phyloP scores from a whole-genome alignment of 139 green algal species.

The Trebouxia sp. region DNA sequence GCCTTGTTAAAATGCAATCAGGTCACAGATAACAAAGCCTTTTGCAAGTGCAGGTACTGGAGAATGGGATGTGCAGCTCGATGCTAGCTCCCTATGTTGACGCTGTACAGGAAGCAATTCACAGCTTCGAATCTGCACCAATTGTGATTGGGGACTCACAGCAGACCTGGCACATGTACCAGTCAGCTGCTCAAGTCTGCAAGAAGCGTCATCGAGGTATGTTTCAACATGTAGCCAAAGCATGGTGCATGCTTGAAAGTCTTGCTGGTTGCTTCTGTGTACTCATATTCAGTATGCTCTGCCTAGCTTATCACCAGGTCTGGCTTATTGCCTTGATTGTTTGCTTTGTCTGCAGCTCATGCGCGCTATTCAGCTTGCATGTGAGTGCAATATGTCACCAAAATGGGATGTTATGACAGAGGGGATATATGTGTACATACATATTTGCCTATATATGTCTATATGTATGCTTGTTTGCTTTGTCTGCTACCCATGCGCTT shows the following conservation, averaged over 20 bases:
- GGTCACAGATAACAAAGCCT: neutral
- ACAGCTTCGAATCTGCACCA: neutral
- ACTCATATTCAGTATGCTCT: no score
- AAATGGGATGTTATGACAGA: no score
- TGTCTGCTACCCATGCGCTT: no score
- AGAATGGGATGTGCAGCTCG: neutral
- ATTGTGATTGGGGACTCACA: neutral
- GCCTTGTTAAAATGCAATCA: neutral
- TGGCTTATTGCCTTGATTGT: no score
- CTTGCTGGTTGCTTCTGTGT: no score
- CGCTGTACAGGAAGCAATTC: neutral
- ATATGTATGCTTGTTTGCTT: no score
- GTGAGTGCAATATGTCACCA: no score
- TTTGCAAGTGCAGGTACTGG: neutral
- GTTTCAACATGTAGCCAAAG: neutral
- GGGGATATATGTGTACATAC: no score
- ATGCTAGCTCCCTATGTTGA: neutral
- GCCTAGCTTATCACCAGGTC: no score
- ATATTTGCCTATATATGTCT: no score
- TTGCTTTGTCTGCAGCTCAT: no score
- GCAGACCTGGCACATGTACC: neutral
- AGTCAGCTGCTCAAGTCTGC: neutral
- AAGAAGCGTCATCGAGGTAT: neutral
- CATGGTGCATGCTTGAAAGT: neutral
- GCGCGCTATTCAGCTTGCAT: no score